Conservation (phyloP, 495 filamentous ascomycete genomes). For the Aspergillus ellipticus region DNA sequence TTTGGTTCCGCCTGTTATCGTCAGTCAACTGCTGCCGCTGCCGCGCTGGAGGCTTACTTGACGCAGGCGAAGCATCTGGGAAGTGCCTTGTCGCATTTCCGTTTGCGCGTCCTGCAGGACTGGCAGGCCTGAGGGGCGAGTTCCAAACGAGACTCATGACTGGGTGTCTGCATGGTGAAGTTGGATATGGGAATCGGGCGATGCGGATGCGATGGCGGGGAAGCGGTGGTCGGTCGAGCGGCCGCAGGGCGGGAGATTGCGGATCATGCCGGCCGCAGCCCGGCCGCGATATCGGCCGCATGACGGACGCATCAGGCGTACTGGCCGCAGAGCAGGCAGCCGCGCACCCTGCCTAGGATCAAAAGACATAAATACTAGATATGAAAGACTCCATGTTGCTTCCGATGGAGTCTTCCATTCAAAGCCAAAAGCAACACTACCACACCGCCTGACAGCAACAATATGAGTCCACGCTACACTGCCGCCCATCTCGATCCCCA, state of each 20-base stretch:
- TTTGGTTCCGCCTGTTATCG: not conserved
- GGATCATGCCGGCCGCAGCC: too few relatives aligned
- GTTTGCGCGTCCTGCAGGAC: not conserved
- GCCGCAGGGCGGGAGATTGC: not conserved
- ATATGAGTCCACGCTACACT: conserved; percentile 31
- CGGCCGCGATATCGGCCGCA: too few relatives aligned
- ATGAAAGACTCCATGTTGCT: too few relatives aligned
- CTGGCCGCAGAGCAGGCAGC: too few relatives aligned
- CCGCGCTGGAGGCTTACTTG: too few relatives aligned
- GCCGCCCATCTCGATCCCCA: conserved; percentile 35
- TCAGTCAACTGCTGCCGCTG: too few relatives aligned
- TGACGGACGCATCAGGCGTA: too few relatives aligned
- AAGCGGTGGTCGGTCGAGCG: too few relatives aligned
- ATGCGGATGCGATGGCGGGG: too few relatives aligned
- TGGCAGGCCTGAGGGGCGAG: not conserved
- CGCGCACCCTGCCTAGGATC: too few relatives aligned
- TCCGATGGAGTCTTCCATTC: too few relatives aligned
- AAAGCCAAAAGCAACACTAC: not conserved
- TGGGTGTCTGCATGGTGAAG: not conserved
- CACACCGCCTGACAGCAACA: not conserved
- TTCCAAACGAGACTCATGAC: not conserved
- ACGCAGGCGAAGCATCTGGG: not conserved
- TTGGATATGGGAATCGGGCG: not conserved
- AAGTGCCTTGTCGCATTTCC: not conserved
- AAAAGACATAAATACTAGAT: too few relatives aligned